These are phyloP conservation scores for Leptosphaerulina australis DNA, from an alignment of 2,329 filamentous ascomycete species.

Conservation along the genomic window DNA sequence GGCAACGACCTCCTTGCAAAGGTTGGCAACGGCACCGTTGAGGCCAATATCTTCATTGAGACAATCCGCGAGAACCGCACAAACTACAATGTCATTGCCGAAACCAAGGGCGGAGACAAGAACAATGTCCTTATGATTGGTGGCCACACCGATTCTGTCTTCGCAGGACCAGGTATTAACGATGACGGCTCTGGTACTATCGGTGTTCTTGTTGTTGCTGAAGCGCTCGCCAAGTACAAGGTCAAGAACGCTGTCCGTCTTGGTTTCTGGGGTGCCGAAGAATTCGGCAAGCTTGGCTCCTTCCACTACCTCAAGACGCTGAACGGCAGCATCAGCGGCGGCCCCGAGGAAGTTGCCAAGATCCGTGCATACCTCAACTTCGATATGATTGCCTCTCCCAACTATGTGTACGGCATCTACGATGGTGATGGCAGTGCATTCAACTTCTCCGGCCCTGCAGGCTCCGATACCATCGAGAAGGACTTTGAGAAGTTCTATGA, in stretches of 20 bases:
- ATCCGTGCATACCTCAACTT: slow-evolving; percentile 53
- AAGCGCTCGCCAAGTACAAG: slow-evolving; percentile 48
- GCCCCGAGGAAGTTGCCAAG: slow-evolving; percentile 42
- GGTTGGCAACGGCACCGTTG: slow-evolving; percentile 54
- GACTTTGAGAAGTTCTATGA: slow-evolving; percentile 48
- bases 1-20: slow-evolving; percentile 62
- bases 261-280: slow-evolving; percentile 51
- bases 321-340: slow-evolving; percentile 41
- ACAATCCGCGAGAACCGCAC: slow-evolving; percentile 54
- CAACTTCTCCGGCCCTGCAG: slow-evolving; percentile 46
- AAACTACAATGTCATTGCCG: slow-evolving; percentile 50
- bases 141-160: slow-evolving; percentile 50
- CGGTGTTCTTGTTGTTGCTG: slow-evolving; percentile 47
- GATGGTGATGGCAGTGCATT: slow-evolving; percentile 48
- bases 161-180: slow-evolving; percentile 53
- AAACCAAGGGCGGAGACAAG: slow-evolving; percentile 50
- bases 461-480: slow-evolving; percentile 45
- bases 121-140: slow-evolving; percentile 50
- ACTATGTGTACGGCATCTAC: slow-evolving; percentile 50
- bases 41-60: slow-evolving; percentile 49
- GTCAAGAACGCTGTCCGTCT: slow-evolving; percentile 51
- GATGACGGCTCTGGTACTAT: slow-evolving; percentile 52
- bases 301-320: slow-evolving; percentile 48
- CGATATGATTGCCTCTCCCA: slow-evolving; percentile 52
- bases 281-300: slow-evolving; percentile 49